Base-by-base conservation (phyloP, 164 flowering plant genomes). In the Aristolochia contorta region DNA sequence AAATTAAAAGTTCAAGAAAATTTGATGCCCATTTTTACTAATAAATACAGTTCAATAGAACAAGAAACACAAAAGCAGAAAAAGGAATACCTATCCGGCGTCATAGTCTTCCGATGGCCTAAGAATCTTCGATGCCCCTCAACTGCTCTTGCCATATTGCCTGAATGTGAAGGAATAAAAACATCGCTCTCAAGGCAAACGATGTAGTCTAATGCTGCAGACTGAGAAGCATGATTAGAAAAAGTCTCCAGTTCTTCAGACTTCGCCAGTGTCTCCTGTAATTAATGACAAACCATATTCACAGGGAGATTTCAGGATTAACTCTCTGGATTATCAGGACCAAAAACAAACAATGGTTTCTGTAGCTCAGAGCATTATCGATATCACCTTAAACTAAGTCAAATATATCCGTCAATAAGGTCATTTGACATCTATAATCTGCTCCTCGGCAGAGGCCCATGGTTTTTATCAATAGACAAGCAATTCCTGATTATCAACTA, bases 91-190 rank as follows among this genome's bases (percentile, higher is more conserved):
- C 98, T 87, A 71, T 90, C 87, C n/a, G 99, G 97, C 45, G 71
- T 76, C 59, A 90, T 80, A 33, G 99, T 87, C 78, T 73, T 90
- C 25, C 85, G 80, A 70, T 90, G 91, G 21, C 96, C 94, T 65
- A 90, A 71, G 70, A 86, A 93, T 76, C 96, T 81, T 32, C 99
- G 86, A 63, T 93, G 99, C 6, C 99, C 97, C 71, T 90, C 97
- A 33, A 90, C 91, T 52, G 95, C 83, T 75, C 91, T 88, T 71
- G 99, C 99, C 99, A 93, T 93, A 81, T 93, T 93, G 64, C 99
- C 99, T 0, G 95, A 84, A 77, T 90, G 72, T 54, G 99, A 75
- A 23, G 99, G 85, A 65, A 93, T 61, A 64, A 90, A 93, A 18
- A 93, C 89, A 73, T 90, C 92, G 60, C 99, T 88, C 63, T 86